phyloP scores from a whole-genome alignment of 306 rosid species.

The Sechiopsis laciniata region DNA sequence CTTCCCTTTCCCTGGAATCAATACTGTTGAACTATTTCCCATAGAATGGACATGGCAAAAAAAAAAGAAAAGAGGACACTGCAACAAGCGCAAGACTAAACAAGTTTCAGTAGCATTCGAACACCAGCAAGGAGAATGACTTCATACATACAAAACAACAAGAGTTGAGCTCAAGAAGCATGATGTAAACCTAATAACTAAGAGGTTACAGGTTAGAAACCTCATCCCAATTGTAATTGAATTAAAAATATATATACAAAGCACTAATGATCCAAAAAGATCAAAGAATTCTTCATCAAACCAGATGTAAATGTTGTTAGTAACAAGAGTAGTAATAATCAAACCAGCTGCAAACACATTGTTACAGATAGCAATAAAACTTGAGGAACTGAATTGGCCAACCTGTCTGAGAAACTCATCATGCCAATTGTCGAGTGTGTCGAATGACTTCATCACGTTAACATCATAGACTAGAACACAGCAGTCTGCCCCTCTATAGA shows the following conservation, averaged over 20 bases:
- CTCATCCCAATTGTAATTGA: no score
- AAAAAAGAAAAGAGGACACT: neutral
- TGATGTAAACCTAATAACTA: no score
- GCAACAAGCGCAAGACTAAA: neutral
- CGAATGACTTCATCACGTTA: constrained; percentile 83
- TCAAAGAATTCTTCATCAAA: neutral
- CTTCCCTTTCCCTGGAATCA: neutral
- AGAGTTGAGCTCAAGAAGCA: no score
- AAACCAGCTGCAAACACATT: neutral
- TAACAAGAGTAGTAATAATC: constrained; percentile 2
- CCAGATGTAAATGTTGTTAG: neutral
- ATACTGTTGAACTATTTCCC: neutral
- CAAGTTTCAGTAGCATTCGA: neutral
- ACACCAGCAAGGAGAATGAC: neutral
- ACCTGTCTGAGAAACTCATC: constrained; percentile 98
- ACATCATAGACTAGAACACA: constrained; percentile 90
- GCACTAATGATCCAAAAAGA: neutral
- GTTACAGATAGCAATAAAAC: neutral
- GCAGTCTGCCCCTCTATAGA: constrained; percentile 50
- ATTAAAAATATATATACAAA: no score
- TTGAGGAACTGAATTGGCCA: neutral
- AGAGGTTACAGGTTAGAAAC: no score
- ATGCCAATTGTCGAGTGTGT: constrained; percentile 87
- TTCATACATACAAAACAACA: neutral
- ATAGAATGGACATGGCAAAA: neutral